Percentiles rank a stretch among this genome's conserved stretches.
Evolutionary conservation across 495 filamentous ascomycete genomes (phyloP).

Genomic region (Astrocystis sublimbata): DNA sequence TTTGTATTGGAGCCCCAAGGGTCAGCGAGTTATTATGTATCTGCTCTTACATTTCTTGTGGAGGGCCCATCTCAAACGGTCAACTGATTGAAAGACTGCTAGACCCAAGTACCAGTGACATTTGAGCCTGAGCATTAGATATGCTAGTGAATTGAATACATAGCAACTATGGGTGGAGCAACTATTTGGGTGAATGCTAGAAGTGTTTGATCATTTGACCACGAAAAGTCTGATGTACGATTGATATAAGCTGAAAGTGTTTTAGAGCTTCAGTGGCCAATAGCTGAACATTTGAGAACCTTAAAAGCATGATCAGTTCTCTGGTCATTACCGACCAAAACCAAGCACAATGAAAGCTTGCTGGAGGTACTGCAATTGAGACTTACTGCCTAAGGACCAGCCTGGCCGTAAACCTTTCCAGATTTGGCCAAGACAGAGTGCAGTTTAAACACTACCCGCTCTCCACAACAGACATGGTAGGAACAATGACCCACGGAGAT

Average conservation of each 20-base stretch:
- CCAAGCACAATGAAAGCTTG: neutral
- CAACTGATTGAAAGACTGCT: neutral
- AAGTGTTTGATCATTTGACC: neutral
- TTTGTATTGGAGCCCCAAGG: neutral
- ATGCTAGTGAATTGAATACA: neutral
- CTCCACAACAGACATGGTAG: neutral
- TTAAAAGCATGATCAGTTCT: neutral
- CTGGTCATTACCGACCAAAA: neutral
- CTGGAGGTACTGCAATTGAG: neutral
- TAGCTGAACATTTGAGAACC: neutral
- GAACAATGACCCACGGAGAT: slow-evolving; percentile 8
- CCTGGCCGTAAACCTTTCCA: neutral
- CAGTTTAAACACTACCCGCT: slow-evolving; percentile 2
- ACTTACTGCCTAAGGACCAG: slow-evolving; percentile 8
- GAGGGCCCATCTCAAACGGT: neutral
- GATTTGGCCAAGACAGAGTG: neutral
- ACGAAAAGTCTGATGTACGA: neutral
- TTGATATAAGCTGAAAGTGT: neutral
- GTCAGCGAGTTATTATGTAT: neutral
- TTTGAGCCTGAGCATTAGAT: neutral
- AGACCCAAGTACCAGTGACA: neutral
- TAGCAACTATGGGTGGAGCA: slow-evolving; percentile 15
- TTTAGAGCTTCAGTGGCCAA: neutral
- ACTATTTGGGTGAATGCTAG: no score
- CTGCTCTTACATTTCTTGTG: neutral